Evolutionary conservation across 371 early-diverging fungal species (phyloP).

Genomic region (Chytridium lagenaria): DNA sequence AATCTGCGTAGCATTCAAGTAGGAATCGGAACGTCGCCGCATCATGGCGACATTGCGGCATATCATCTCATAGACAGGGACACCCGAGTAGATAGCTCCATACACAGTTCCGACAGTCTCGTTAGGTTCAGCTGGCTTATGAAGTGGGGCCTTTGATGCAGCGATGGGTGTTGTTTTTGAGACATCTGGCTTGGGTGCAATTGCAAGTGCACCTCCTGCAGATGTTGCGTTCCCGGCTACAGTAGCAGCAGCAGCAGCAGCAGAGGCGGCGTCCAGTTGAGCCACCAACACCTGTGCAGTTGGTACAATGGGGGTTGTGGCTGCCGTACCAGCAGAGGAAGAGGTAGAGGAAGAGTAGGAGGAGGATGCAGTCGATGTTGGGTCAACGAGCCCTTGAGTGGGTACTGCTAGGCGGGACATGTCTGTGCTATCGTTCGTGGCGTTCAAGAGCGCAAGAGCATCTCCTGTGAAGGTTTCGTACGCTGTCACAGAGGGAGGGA

Average conservation of each 20-base stretch:
- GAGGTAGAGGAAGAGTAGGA: neutral
- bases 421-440: too few relatives aligned
- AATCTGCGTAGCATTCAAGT: slow-evolving; percentile 93
- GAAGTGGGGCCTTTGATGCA: neutral
- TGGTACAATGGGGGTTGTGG: neutral
- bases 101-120: slow-evolving; percentile 40
- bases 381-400: too few relatives aligned
- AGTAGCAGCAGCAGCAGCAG: neutral
- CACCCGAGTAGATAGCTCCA: slow-evolving; percentile 85
- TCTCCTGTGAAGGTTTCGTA: too few relatives aligned
- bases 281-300: neutral
- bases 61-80: slow-evolving; percentile 88
- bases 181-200: neutral
- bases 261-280: neutral
- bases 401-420: too few relatives aligned
- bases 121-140: neutral
- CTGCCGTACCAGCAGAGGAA: neutral
- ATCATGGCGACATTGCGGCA: slow-evolving; percentile 86
- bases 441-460: too few relatives aligned
- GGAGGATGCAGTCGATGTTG: neutral
- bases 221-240: too few relatives aligned
- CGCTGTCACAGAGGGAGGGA: too few relatives aligned
- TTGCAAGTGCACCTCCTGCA: too few relatives aligned
- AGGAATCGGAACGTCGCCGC: slow-evolving; percentile 83
- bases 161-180: neutral